Evolutionary conservation across 140 eudicot species (phyloP).

Genomic region (Oenanthe javanica): DNA sequence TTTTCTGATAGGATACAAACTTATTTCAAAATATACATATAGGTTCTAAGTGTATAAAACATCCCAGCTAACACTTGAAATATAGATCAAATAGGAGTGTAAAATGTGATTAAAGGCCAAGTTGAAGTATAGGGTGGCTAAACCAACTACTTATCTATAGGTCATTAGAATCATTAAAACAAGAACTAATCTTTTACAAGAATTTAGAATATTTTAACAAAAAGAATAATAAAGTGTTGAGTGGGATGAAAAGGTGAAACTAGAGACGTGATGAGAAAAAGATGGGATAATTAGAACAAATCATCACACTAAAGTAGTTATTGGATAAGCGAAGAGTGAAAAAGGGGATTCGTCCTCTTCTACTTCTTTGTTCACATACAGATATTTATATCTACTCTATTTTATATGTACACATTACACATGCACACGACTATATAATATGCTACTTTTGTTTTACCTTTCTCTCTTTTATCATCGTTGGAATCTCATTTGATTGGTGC

Average conservation of each 20-base stretch:
- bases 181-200: neutral
- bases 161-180: neutral
- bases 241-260: conserved; percentile 18
- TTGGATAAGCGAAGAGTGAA: conserved; percentile 12
- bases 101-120: no score
- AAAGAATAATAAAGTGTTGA: neutral
- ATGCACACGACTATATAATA: neutral
- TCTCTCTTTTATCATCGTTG: neutral
- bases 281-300: neutral
- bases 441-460: neutral
- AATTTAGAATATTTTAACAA: neutral
- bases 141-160: neutral
- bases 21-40: no score
- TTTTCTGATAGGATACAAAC: no score
- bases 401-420: neutral
- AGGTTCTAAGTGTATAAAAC: no score
- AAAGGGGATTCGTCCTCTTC: conserved; percentile 15
- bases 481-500: conserved; percentile 19
- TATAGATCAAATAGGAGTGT: no score
- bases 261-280: conserved; percentile 8
- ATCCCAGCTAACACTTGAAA: no score
- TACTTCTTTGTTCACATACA: neutral
- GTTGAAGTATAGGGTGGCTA: no score
- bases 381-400: no score
- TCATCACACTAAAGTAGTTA: neutral